Evolutionary conservation across 148 eudicot genomes (phyloP).

Genomic region (Spergularia marina): DNA sequence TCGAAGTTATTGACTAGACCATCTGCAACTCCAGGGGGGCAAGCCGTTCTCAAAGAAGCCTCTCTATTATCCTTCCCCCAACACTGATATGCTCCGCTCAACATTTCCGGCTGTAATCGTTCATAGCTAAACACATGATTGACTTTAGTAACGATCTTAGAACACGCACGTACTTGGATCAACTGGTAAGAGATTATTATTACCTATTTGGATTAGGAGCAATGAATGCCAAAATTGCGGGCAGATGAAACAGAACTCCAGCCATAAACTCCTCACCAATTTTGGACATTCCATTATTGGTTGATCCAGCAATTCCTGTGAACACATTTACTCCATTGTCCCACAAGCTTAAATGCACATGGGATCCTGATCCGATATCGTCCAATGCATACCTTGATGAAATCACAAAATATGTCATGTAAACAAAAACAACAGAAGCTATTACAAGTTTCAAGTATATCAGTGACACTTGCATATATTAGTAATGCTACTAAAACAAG

Average conservation of each 20-base stretch:
- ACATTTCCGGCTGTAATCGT: constrained; percentile 82
- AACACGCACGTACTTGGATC: no score
- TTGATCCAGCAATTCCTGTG: constrained; percentile 52
- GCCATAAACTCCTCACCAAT: constrained; percentile 94
- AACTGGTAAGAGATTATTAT: neutral
- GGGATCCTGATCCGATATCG: constrained; percentile 91
- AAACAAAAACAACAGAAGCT: no score
- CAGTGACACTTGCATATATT: neutral
- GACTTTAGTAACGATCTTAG: neutral
- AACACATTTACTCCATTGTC: constrained; percentile 78
- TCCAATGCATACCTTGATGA: constrained; percentile 60
- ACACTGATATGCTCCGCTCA: constrained; percentile 92
- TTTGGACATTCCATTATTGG: constrained; percentile 73
- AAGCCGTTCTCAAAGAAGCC: constrained; percentile 84
- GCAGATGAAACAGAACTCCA: constrained; percentile 89
- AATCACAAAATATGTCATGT: neutral
- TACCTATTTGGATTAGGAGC: constrained; percentile 93
- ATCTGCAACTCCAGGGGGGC: constrained; percentile 77
- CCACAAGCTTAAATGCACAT: constrained; percentile 91
- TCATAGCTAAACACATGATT: constrained; percentile 55
- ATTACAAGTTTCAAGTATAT: neutral
- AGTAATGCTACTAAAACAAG: no score
- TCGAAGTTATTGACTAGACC: constrained; percentile 92
- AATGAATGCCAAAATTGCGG: constrained; percentile 81
- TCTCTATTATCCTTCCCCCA: constrained; percentile 95